These are phyloP conservation scores for Umbelopsis sp. DNA, from an alignment of 192 early-diverging fungal genomes.

Conservation along the genomic window DNA sequence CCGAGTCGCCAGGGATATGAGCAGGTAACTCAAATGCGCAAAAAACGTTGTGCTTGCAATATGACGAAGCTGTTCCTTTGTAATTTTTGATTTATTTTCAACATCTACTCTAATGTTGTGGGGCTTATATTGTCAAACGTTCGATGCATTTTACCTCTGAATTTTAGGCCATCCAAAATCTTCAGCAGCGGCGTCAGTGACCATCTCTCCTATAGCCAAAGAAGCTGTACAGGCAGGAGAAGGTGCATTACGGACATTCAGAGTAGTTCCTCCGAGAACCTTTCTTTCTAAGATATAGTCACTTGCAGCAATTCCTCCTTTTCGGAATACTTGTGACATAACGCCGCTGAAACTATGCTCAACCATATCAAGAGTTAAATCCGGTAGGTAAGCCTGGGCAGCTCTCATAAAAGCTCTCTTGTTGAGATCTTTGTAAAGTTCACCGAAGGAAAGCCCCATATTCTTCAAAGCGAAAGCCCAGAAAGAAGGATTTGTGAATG, in stretches of 20 bases:
- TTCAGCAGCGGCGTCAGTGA: constrained; percentile 31
- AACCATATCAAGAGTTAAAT: constrained; percentile 35
- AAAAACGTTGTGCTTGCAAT: too few relatives aligned
- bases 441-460: constrained; percentile 28
- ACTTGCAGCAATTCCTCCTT: constrained; percentile 30
- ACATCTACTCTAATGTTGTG: not conserved
- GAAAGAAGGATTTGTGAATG: constrained; percentile 23
- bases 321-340: constrained; percentile 38
- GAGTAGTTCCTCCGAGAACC: constrained; percentile 28
- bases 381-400: constrained; percentile 31
- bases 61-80: too few relatives aligned
- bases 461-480: constrained; percentile 39
- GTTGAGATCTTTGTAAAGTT: constrained; percentile 38
- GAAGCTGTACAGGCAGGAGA: constrained; percentile 40
- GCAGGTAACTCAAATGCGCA: too few relatives aligned
- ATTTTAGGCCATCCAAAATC: constrained; percentile 31
- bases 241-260: constrained; percentile 42
- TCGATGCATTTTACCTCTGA: not conserved
- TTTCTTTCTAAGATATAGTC: constrained; percentile 41
- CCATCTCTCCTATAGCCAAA: constrained; percentile 38
- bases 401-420: constrained; percentile 31
- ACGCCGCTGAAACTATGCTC: constrained; percentile 39
- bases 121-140: not conserved
- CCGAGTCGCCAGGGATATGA: too few relatives aligned
- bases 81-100: too few relatives aligned